Evolutionary conservation across 345 rosid species (phyloP).

Genomic region (Aurinia saxatilis): DNA sequence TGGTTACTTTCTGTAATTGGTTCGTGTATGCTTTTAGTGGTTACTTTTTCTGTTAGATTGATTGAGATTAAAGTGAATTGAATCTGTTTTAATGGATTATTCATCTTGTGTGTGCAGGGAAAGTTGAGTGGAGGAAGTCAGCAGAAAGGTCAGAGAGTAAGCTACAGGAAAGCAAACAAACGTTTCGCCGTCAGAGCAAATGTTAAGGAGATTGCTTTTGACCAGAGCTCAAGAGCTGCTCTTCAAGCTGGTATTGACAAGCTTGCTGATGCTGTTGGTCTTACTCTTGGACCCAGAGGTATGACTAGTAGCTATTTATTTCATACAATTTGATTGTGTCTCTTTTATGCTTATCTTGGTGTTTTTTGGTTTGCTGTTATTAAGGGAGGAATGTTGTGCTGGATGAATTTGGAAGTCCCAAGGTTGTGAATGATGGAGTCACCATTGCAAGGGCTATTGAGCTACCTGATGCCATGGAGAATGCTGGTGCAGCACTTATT

Average conservation of each 20-base stretch:
- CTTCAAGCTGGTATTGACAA: conserved; percentile 92
- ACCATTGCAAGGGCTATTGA: conserved; percentile 96
- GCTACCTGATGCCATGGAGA: conserved; percentile 89
- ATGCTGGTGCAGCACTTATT: conserved; percentile 97
- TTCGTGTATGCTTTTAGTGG: background rate
- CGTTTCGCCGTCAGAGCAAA: conserved; percentile 63
- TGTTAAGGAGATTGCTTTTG: conserved; percentile 90
- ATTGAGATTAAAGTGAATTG: background rate
- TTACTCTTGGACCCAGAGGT: conserved; percentile 99
- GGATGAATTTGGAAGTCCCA: conserved; percentile 95
- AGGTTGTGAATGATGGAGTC: conserved; percentile 97
- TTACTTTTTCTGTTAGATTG: background rate
- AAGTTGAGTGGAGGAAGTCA: conserved; percentile 41
- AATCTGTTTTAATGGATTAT: background rate
- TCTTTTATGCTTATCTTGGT: background rate
- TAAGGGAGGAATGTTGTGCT: conserved; percentile 91
- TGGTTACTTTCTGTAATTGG: background rate
- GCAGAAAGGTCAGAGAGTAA: conserved; percentile 46
- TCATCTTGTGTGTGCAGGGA: conserved; percentile 35
- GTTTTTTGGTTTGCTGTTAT: background rate
- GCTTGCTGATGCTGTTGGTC: conserved; percentile 89
- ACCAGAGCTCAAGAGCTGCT: conserved; percentile 69
- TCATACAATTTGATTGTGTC: background rate
- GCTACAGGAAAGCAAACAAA: conserved; percentile 38
- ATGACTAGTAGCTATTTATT: background rate